phyloP scores from a whole-genome alignment of 768 basidiomycete species.

The Kwoniella botswanensis region DNA sequence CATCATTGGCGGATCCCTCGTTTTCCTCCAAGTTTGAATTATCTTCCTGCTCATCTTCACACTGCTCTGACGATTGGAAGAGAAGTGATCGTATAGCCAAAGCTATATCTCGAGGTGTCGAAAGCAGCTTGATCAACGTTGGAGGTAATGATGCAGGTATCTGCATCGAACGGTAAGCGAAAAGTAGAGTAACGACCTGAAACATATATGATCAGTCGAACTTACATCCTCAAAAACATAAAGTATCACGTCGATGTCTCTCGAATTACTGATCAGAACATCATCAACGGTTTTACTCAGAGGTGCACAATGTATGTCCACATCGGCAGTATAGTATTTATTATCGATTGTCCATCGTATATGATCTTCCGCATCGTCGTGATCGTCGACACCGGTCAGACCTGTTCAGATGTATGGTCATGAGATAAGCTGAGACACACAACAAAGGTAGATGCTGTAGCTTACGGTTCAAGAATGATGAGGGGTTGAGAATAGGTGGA shows the following conservation, averaged over 20 bases:
- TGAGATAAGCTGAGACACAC: background rate
- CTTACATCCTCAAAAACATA: slow-evolving; percentile 42
- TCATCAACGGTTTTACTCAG: slow-evolving; percentile 19
- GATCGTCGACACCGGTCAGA: background rate
- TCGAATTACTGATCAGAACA: background rate
- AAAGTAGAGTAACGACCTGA: background rate
- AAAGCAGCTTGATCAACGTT: slow-evolving; percentile 26
- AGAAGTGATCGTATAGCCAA: slow-evolving; percentile 30
- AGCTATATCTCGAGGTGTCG: slow-evolving; percentile 42
- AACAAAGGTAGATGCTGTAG: background rate
- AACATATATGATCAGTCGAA: background rate
- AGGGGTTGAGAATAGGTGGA: slow-evolving; percentile 23
- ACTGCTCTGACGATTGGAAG: background rate
- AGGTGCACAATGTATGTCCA: slow-evolving; percentile 19
- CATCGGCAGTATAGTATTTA: slow-evolving; percentile 53
- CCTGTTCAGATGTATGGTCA: background rate
- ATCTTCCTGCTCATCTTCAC: slow-evolving; percentile 14
- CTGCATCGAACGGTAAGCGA: slow-evolving; percentile 8
- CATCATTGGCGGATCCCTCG: too few species aligned
- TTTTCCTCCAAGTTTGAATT: background rate
- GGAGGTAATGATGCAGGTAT: slow-evolving; percentile 34
- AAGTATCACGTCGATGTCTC: slow-evolving; percentile 34
- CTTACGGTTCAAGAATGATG: slow-evolving; percentile 36
- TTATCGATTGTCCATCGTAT: slow-evolving; percentile 47
- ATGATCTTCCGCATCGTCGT: background rate